A percentile compares a stretch with the other conserved stretches of the same genome.
Conservation (phyloP, 2,329 filamentous ascomycete species). For the Nigrospora osmanthi region DNA sequence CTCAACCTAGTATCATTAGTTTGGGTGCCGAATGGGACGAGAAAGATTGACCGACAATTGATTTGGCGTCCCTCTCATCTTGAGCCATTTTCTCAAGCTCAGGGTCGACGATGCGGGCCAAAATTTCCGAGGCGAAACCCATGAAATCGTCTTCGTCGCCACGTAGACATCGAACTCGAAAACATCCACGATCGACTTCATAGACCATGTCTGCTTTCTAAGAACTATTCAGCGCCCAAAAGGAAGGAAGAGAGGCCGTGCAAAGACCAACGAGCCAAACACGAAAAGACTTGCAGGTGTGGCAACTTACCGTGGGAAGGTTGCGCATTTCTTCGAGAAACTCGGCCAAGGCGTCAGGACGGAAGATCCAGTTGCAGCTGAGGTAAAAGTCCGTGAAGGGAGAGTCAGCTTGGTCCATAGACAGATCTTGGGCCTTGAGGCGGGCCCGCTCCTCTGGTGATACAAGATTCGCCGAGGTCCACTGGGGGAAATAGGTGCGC, state of each 20-base stretch:
- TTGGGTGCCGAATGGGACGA: neutral
- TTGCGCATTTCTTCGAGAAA: constrained; percentile 1
- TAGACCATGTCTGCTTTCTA: constrained; percentile 2
- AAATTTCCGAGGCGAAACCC: neutral
- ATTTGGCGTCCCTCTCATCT: neutral
- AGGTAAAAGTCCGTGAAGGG: constrained; percentile 1
- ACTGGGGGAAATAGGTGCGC: neutral
- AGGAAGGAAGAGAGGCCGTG: no score
- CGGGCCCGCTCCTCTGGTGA: neutral
- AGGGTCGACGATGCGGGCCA: constrained; percentile 3
- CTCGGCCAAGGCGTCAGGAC: constrained; percentile 3
- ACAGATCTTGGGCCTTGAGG: no score
- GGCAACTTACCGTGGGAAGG: neutral
- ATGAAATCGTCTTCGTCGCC: neutral
- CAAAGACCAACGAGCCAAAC: no score
- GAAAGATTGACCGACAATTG: neutral
- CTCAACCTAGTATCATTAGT: no score
- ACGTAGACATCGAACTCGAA: constrained; percentile 1
- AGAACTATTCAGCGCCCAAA: neutral
- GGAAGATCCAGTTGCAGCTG: constrained; percentile 4
- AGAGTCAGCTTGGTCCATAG: no score
- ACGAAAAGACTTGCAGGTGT: neutral
- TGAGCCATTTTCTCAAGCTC: neutral
- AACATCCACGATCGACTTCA: constrained; percentile 2
- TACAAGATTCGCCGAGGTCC: neutral